Evolutionary conservation across 306 rosid genomes (phyloP), one percentile per base, ranked within the genome.

Genomic region (Quercus parvula): DNA sequence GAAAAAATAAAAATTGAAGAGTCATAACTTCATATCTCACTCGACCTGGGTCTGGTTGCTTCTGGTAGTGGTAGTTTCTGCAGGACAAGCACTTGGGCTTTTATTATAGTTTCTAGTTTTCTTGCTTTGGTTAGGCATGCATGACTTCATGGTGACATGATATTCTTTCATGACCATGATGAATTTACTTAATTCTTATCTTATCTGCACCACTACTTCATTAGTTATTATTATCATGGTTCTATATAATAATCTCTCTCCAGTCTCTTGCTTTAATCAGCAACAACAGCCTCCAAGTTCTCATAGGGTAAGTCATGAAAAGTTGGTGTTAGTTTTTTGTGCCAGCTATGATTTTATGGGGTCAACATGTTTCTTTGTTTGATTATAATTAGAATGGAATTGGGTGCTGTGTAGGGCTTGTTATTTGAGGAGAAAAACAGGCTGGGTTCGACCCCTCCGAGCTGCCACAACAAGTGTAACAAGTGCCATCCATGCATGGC

Each of bases 401-500:
- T 51, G 13, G 1, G 28, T 74, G 11, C 38, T 82, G 18, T 84
- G 76, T 80, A 95, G 99, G 94, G 83, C n/a, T 30, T 83, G 24
- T 51, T 89, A 28, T 83, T 84, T 58, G 96, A 86, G 75, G 96
- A 87, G 85, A 89, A 91, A 83, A 85, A 81, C 76, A 87, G 97
- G 85, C n/a, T 96, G 13, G 99, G 99, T 35, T 96, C 99, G 14
- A 86, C 80, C 15, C 99, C 99, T 4, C 99, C 99, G 2, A 96
- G 98, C 81, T 96, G 99, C 86, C 97, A 96, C 80, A 96, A 91
- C 91, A 93, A 91, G 77, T 96, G 99, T 85, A 91, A 90, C 84
- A 75, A 80, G 63, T 96, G 99, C 80, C 97, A 90, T 71, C 99
- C 99, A 57, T 96, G 99, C 96, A 89, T 88, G 97, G 93, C 99